Evolutionary conservation across 176 grass and related monocot species (phyloP).

Genomic region (Juncus effusus): DNA sequence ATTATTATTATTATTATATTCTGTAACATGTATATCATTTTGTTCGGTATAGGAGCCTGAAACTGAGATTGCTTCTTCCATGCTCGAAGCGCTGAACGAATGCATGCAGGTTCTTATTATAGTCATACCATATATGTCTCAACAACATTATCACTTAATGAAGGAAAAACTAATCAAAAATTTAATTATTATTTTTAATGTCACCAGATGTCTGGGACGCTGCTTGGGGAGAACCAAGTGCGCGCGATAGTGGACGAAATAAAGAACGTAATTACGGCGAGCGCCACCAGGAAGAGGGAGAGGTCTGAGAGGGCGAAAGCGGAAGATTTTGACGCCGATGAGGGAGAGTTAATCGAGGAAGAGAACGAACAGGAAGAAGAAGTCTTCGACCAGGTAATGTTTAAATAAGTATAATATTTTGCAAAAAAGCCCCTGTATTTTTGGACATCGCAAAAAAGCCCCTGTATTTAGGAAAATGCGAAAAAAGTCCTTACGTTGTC

Average conservation of each 20-base stretch:
- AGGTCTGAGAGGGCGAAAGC: constrained; percentile 81
- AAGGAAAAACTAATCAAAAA: background rate
- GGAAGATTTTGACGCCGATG: constrained; percentile 98
- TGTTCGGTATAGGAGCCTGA: constrained; percentile 72
- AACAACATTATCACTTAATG: background rate
- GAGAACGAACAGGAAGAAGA: constrained; percentile 99
- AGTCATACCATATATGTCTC: background rate
- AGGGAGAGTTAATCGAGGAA: constrained; percentile 94
- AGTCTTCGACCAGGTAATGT: constrained; percentile 84
- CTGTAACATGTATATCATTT: constrained; percentile 18
- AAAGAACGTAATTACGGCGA: constrained; percentile 97
- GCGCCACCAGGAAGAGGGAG: constrained; percentile 83
- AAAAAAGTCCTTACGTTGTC: background rate
- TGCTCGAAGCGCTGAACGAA: constrained; percentile 93
- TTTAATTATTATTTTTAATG: constrained; percentile 25
- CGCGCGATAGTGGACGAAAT: constrained; percentile 82
- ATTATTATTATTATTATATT: background rate
- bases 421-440: too few species aligned
- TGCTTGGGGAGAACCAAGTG: constrained; percentile 91
- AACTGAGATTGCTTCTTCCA: constrained; percentile 85
- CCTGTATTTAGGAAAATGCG: too few species aligned
- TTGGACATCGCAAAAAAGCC: too few species aligned
- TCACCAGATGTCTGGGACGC: constrained; percentile 60
- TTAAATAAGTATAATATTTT: background rate
- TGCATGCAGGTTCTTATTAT: constrained; percentile 68